These are phyloP conservation scores for Hypoxylon trugodes DNA, from an alignment of 495 filamentous ascomycete species.

Conservation along the genomic window DNA sequence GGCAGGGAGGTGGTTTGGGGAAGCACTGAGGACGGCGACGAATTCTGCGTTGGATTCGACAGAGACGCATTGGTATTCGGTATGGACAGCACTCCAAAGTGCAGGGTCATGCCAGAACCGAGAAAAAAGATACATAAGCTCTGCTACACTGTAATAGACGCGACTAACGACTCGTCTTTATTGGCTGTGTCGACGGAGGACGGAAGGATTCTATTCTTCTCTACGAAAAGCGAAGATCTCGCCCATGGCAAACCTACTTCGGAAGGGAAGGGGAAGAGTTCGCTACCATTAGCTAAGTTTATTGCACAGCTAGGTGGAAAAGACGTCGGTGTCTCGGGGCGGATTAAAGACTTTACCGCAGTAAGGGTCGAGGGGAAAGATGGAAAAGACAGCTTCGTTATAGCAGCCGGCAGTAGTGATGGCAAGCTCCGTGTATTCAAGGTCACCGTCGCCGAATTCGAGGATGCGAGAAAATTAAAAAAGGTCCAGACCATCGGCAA, in stretches of 20 bases:
- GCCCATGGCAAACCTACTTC: constrained; percentile 15
- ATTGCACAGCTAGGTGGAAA: constrained; percentile 84
- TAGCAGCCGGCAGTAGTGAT: constrained; percentile 85
- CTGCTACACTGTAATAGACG: constrained; percentile 67
- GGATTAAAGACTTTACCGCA: constrained; percentile 89
- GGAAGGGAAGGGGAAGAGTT: constrained; percentile 39
- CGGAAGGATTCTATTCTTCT: constrained; percentile 86
- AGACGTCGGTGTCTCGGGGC: constrained; percentile 66
- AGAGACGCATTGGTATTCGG: constrained; percentile 85
- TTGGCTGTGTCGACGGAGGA: constrained; percentile 92
- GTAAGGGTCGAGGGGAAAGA: constrained; percentile 56
- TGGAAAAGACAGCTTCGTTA: constrained; percentile 55
- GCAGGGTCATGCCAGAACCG: constrained; percentile 70
- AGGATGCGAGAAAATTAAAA: constrained; percentile 36
- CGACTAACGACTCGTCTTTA: constrained; percentile 56
- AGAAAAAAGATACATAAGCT: constrained; percentile 84
- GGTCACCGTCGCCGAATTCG: constrained; percentile 56
- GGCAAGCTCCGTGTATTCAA: constrained; percentile 81
- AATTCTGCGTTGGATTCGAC: constrained; percentile 91
- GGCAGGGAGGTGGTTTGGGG: constrained; percentile 88
- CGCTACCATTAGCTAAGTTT: constrained; percentile 60
- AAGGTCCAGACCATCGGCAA: constrained; percentile 68
- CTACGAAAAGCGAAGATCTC: constrained; percentile 60
- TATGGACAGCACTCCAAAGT: constrained; percentile 83
- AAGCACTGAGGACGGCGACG: constrained; percentile 67